Percentiles rank a stretch among this genome's conserved stretches.
Conservation (phyloP, 2,329 filamentous ascomycete genomes). For the Diaporthe citri region DNA sequence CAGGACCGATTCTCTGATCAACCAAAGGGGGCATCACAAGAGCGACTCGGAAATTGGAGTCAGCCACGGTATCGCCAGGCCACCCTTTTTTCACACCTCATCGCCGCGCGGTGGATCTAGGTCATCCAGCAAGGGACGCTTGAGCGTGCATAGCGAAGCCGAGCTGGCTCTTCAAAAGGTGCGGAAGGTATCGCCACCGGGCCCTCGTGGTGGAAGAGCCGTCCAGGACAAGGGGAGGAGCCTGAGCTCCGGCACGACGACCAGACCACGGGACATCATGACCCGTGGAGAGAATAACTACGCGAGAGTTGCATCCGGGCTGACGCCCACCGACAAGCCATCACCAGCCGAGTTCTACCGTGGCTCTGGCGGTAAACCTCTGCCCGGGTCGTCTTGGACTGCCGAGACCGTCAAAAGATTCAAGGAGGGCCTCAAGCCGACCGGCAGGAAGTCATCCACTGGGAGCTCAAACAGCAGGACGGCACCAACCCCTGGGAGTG, state of each 20-base stretch:
- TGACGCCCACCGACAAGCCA: slow-evolving; percentile 25
- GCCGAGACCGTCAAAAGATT: slow-evolving; percentile 49
- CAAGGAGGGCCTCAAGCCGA: slow-evolving; percentile 44
- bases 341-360: slow-evolving; percentile 47
- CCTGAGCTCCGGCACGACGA: slow-evolving; percentile 41
- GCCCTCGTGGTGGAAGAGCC: slow-evolving; percentile 46
- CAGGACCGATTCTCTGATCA: slow-evolving; percentile 40
- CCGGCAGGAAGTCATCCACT: slow-evolving; percentile 30
- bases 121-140: slow-evolving; percentile 47
- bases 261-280: slow-evolving; percentile 45
- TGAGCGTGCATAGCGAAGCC: slow-evolving; percentile 55
- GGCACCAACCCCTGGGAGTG: slow-evolving; percentile 27
- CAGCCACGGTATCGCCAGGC: slow-evolving; percentile 55
- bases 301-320: slow-evolving; percentile 28
- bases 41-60: slow-evolving; percentile 49
- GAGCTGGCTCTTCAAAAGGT: slow-evolving; percentile 59
- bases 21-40: slow-evolving; percentile 5
- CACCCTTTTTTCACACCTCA: slow-evolving; percentile 47
- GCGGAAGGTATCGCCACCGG: slow-evolving; percentile 52
- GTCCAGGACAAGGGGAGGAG: slow-evolving; percentile 46
- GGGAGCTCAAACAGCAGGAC: slow-evolving; percentile 31
- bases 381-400: slow-evolving; percentile 50
- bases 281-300: slow-evolving; percentile 20
- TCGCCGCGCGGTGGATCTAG: slow-evolving; percentile 42
- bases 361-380: slow-evolving; percentile 44